Evolutionary conservation across 768 basidiomycete genomes (phyloP).

Genomic region (Lanmaoa pseudosensibilis): DNA sequence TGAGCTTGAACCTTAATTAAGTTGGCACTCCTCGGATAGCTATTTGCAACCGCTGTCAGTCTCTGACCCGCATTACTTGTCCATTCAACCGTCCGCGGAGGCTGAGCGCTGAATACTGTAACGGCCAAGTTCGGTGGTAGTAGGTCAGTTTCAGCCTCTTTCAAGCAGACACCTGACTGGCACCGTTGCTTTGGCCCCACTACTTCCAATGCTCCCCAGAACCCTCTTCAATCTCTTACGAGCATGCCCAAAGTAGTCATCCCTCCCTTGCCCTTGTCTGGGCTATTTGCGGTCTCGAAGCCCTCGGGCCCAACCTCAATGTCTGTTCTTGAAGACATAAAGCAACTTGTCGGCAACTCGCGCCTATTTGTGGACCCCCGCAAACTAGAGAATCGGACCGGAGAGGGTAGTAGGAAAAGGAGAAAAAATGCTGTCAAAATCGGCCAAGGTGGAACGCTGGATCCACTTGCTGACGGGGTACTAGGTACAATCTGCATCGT

Average conservation of each 20-base stretch:
- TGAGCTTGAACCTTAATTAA: no score
- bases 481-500: conserved; percentile 54
- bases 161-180: background rate
- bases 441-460: conserved; percentile 92
- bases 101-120: background rate
- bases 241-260: conserved; percentile 66
- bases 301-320: conserved; percentile 94
- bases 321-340: conserved; percentile 83
- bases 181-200: background rate
- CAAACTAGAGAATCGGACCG: conserved; percentile 52
- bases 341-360: conserved; percentile 74
- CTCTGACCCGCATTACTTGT: background rate
- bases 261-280: conserved; percentile 65
- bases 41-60: background rate
- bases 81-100: background rate
- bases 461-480: conserved; percentile 95
- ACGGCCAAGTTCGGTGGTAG: background rate
- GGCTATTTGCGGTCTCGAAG: conserved; percentile 85
- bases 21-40: background rate
- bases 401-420: conserved; percentile 43
- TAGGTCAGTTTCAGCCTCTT: background rate
- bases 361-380: conserved; percentile 68
- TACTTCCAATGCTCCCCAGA: background rate
- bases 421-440: conserved; percentile 63
- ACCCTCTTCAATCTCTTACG: background rate